Evolutionary conservation across 2,329 filamentous ascomycete species (phyloP).

Genomic region (Blumeria graminis): DNA sequence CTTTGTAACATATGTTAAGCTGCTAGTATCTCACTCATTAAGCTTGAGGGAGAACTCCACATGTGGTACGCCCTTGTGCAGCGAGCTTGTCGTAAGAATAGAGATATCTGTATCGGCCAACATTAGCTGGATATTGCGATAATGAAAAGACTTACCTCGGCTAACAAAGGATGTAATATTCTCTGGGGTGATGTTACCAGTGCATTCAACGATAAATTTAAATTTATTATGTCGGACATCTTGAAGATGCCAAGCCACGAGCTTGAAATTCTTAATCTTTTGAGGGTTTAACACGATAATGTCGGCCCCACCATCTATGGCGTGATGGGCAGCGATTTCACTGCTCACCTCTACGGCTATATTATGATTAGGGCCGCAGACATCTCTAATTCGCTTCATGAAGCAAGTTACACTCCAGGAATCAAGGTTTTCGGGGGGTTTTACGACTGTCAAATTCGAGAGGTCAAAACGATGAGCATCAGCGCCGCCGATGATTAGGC

Average conservation of each 20-base stretch:
- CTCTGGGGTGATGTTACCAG: conserved; percentile 62
- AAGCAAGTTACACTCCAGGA: conserved; percentile 68
- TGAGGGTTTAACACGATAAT: conserved; percentile 98
- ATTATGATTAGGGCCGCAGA: conserved; percentile 76
- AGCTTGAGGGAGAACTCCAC: conserved; percentile 96
- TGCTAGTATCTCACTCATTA: conserved; percentile 13
- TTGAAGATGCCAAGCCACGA: conserved; percentile 52
- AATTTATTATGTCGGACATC: conserved; percentile 51
- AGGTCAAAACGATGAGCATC: conserved; percentile 84
- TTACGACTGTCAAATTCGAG: conserved; percentile 91
- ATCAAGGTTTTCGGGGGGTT: conserved; percentile 96
- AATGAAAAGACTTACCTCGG: conserved; percentile 27
- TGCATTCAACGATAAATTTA: conserved; percentile 76
- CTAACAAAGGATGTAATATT: conserved; percentile 69
- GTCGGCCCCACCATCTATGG: conserved; percentile 74
- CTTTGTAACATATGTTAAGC: too few species aligned
- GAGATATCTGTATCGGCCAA: conserved; percentile 42
- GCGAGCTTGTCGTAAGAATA: conserved; percentile 86
- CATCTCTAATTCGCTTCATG: conserved; percentile 58
- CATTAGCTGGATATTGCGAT: too few species aligned
- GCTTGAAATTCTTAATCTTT: conserved; percentile 48
- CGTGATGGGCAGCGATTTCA: conserved; percentile 73
- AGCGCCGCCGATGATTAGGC: conserved; percentile 81
- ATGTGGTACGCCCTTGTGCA: conserved; percentile 84
- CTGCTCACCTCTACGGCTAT: conserved; percentile 88